Percentiles rank a stretch among this genome's conserved stretches.
Conservation (phyloP, 2,329 filamentous ascomycete genomes). For the Penicillium sp. region DNA sequence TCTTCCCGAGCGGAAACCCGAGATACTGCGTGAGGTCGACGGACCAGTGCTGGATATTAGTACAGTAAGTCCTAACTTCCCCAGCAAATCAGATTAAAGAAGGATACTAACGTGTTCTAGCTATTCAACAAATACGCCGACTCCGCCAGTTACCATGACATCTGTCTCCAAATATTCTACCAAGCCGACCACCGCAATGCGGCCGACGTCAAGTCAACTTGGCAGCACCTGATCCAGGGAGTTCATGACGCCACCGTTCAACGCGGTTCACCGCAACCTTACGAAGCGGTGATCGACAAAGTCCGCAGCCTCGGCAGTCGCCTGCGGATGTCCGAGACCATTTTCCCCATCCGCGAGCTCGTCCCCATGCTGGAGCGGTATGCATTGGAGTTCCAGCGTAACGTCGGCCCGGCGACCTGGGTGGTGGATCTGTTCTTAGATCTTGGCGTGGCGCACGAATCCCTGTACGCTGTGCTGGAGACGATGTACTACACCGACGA, state of each 20-base stretch:
- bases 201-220: conserved; percentile 78
- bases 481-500: conserved; percentile 66
- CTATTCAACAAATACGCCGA: conserved; percentile 94
- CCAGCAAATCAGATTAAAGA: no score
- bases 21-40: conserved; percentile 68
- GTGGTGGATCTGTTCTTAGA: conserved; percentile 64
- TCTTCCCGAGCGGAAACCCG: conserved; percentile 57
- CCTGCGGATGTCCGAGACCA: conserved; percentile 54
- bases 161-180: conserved; percentile 90
- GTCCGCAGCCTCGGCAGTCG: conserved; percentile 57
- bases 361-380: conserved; percentile 57
- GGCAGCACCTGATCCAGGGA: conserved; percentile 75
- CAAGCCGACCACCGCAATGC: conserved; percentile 86
- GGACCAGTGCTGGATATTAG: conserved; percentile 74
- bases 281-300: conserved; percentile 50
- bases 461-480: conserved; percentile 61
- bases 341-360: conserved; percentile 55
- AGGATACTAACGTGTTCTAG: conserved; percentile 41
- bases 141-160: conserved; percentile 86
- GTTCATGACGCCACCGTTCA: conserved; percentile 58
- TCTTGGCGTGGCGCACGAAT: conserved; percentile 60
- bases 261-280: conserved; percentile 41
- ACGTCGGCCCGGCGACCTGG: conserved; percentile 52
- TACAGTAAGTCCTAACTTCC: conserved; percentile 57
- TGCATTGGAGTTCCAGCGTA: conserved; percentile 49